Base-by-base conservation (phyloP, 345 rosid genomes). In the Combretum micranthum region DNA sequence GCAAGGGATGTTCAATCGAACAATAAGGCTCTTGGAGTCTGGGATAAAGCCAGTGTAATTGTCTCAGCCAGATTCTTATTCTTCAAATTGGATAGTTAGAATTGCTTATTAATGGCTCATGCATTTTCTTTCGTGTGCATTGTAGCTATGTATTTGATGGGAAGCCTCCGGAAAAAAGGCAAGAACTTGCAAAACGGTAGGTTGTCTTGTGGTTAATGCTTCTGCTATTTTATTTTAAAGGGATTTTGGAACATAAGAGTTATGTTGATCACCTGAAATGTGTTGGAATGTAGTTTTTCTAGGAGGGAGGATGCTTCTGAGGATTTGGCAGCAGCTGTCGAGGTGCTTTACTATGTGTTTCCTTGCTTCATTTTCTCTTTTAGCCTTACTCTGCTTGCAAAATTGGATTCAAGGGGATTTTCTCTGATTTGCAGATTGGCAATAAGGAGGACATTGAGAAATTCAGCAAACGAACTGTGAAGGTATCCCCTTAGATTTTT, bases 21-120 rank as follows among this genome's bases (percentile, higher is more conserved):
- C 99, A 8, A 87, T 89, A 71, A 85, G 96, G 69, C 96, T 93
- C 58, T 85, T 93, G 32, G 99, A 89, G 72, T 78, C 99, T 61
- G 99, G 99, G 66, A 89, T 93, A 32, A 87, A 93, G 79, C 97
- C 99, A 56, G 82, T 83, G 96, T 86, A 88, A 73, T 62, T 68
- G 44, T 15, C 57, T 65, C 45, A 64, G 57, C 53, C 49, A n/a
- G 50, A 19, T 65, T 56, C 15, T 11, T 53, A 3, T 16, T 44
- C 21, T 55, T 22, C 0, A 19, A 44, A 1, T 2, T 22, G 11
- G 49, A 64, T 49, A 51, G n/a, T 46, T 53, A 57, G 19, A 55
- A n/a, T 54, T 0, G 20, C 32, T 42, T 61, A 2, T 21, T 63
- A 11, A n/a, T 6, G 13, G n/a, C 23, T 51, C 3, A 21, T 50